phyloP scores from a whole-genome alignment of 768 basidiomycete species.

The Calocera cornea region DNA sequence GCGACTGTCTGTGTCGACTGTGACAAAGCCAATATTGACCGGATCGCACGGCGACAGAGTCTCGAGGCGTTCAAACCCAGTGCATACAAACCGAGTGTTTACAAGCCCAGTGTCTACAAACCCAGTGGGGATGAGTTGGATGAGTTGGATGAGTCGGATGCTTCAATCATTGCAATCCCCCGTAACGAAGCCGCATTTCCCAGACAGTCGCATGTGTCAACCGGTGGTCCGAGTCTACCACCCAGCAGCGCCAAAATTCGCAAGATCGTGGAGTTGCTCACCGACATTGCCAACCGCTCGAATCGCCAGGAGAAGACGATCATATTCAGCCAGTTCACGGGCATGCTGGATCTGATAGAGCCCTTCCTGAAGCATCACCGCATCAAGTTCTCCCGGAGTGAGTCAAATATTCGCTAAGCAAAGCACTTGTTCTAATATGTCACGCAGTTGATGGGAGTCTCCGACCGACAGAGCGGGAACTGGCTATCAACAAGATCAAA shows the following conservation, averaged over 20 bases:
- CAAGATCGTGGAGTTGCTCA: slow-evolving; percentile 61
- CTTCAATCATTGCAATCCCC: not conserved
- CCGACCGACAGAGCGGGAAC: slow-evolving; percentile 61
- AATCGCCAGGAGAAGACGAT: slow-evolving; percentile 76
- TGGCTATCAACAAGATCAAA: slow-evolving; percentile 58
- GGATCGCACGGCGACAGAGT: not conserved
- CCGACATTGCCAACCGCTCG: slow-evolving; percentile 45
- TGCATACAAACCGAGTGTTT: too few species aligned
- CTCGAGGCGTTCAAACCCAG: not conserved
- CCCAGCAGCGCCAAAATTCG: slow-evolving; percentile 77
- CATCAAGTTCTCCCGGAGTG: slow-evolving; percentile 73
- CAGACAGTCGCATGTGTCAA: slow-evolving; percentile 1
- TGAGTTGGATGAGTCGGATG: not conserved
- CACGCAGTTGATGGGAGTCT: slow-evolving; percentile 80
- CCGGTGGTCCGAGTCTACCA: slow-evolving; percentile 31
- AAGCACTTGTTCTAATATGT: not conserved
- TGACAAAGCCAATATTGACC: slow-evolving; percentile 8
- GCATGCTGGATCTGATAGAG: slow-evolving; percentile 68
- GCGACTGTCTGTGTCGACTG: not conserved
- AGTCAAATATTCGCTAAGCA: slow-evolving; percentile 25
- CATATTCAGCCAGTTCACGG: slow-evolving; percentile 88
- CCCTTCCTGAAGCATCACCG: slow-evolving; percentile 61
- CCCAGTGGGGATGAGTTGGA: too few species aligned
- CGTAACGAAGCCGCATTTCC: not conserved
- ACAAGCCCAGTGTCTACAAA: too few species aligned